Conservation (phyloP, 2,329 filamentous ascomycete genomes). For the Beauveria rudraprayagi region DNA sequence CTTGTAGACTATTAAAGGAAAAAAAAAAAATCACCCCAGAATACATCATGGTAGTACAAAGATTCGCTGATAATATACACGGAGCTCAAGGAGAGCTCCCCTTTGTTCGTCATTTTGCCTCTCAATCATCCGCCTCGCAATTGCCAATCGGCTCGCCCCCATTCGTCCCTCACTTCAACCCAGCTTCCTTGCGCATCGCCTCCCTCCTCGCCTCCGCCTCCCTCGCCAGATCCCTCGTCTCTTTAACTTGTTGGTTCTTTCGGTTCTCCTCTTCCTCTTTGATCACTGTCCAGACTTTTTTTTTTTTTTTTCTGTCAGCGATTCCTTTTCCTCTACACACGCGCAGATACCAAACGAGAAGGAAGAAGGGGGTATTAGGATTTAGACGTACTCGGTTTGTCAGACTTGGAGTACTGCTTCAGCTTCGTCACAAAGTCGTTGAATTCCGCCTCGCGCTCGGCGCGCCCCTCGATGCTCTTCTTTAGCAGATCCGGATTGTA, state of each 20-base stretch:
- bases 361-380: neutral
- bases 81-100: too few species aligned
- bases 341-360: too few species aligned
- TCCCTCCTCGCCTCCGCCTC: constrained; percentile 38
- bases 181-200: constrained; percentile 41
- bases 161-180: constrained; percentile 21
- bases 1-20: too few species aligned
- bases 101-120: too few species aligned
- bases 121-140: neutral
- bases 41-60: neutral
- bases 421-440: constrained; percentile 77
- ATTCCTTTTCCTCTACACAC: too few species aligned
- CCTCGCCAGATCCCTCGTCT: constrained; percentile 28
- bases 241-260: constrained; percentile 31
- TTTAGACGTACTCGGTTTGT: constrained; percentile 70
- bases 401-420: constrained; percentile 83
- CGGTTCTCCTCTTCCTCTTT: constrained; percentile 37
- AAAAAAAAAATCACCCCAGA: too few species aligned
- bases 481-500: constrained; percentile 96
- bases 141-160: too few species aligned
- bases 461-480: constrained; percentile 70
- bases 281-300: constrained; percentile 42
- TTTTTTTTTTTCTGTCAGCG: too few species aligned
- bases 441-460: constrained; percentile 74
- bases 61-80: neutral